Base-by-base conservation (phyloP, 2,329 filamentous ascomycete genomes). In the Rutstroemia sp. region DNA sequence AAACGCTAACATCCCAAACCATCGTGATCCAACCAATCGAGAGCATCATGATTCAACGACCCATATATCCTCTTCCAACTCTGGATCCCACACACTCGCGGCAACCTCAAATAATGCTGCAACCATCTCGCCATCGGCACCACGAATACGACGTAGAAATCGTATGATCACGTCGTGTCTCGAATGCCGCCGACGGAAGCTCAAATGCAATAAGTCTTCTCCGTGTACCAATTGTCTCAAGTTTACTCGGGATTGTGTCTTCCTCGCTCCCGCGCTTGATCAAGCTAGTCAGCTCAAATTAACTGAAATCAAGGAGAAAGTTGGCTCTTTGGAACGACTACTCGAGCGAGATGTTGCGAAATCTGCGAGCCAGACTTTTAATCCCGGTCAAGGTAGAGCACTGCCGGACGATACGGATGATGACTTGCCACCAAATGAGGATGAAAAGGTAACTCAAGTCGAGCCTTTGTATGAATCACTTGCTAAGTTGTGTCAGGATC, bases 301-400 rank as follows among this genome's bases (percentile, higher is more conserved):
- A 54, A 86, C 84, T 4, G 84, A 89, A 65, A 85, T 91, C 69
- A 91, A 91, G 72, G 87, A 91, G 69, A 86, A 86, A 70, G 87
- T 90, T 70, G 86, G 86, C 25, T 82, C 80, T 8, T 72, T 90
- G 17, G 87, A 90, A 71, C 77, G 82, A 53, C 80, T 84, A 55
- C 75, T 90, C 5, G 87, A 89, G 69, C 75, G 83, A 45, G 84
- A 88, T 68, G 80, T 87, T 30, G 82, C 81, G 16, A 77, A 78
- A 55, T 75, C 72, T n/a, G 30, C 58, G 17, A 65, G 44, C 58
- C 57, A 23, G 14, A 27, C 49, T 16, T 7, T n/a, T 2, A 57
- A 48, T 45, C 54, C 40, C 3, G 44, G 48, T 45, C 58, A 61
- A 12, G 56, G 65, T n/a, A 53, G 58, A 42, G 62, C 63, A 57